These are phyloP conservation scores for Phylloporus sp. DNA, from an alignment of 768 basidiomycete genomes.

Conservation along the genomic window DNA sequence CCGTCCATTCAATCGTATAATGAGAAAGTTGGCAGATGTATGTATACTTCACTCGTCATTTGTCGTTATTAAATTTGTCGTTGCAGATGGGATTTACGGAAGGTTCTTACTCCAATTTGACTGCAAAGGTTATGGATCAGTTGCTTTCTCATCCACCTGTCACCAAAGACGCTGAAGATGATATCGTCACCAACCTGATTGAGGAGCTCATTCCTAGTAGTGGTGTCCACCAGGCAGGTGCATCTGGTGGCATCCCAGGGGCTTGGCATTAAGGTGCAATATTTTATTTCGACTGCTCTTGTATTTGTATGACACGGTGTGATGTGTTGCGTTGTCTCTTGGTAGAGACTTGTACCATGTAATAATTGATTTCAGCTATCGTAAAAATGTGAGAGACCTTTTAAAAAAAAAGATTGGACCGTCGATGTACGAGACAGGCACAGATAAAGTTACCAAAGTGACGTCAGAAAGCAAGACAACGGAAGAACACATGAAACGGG, in stretches of 20 bases:
- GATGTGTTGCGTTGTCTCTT: neutral
- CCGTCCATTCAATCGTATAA: conserved; percentile 49
- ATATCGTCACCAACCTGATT: conserved; percentile 59
- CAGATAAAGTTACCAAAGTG: too few species aligned
- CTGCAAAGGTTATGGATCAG: conserved; percentile 46
- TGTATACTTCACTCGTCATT: conserved; percentile 22
- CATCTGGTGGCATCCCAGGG: conserved; percentile 39
- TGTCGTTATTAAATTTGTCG: conserved; percentile 9
- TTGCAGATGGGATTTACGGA: conserved; percentile 73
- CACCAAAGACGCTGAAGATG: conserved; percentile 57
- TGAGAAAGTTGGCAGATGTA: conserved; percentile 61
- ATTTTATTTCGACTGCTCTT: neutral
- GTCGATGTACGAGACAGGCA: too few species aligned
- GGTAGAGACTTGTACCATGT: neutral
- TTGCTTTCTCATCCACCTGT: conserved; percentile 40
- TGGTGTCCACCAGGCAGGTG: conserved; percentile 36
- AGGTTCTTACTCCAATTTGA: conserved; percentile 49
- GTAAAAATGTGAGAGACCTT: too few species aligned
- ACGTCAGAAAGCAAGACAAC: too few species aligned
- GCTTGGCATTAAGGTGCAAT: conserved; percentile 39
- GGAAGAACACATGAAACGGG: too few species aligned
- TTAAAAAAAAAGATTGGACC: too few species aligned
- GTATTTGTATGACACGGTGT: conserved; percentile 14
- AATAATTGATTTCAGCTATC: too few species aligned
- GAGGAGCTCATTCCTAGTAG: conserved; percentile 52